A percentile compares a stretch with the other conserved stretches of the same genome.
Evolutionary conservation across 2,329 filamentous ascomycete species (phyloP).

Genomic region (Zelopaecilomyces penicillatus): DNA sequence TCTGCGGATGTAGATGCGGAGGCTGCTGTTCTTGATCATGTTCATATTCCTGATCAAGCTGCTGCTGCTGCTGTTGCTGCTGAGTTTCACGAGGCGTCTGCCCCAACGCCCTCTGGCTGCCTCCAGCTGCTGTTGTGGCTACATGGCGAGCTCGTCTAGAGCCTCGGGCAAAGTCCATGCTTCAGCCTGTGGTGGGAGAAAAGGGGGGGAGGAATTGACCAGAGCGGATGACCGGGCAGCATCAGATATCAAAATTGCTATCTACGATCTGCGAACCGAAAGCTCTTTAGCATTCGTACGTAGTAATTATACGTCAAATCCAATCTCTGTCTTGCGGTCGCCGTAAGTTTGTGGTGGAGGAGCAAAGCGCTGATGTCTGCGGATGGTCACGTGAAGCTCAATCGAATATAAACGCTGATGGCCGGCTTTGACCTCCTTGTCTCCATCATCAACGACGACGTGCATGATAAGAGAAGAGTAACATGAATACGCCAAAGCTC

Average conservation of each 20-base stretch:
- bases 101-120: slow-evolving; percentile 6
- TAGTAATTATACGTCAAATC: not conserved
- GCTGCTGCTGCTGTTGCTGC: slow-evolving; percentile 8
- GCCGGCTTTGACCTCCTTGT: too few relatives aligned
- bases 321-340: not conserved
- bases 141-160: slow-evolving; percentile 23
- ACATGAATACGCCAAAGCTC: too few relatives aligned
- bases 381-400: slow-evolving; percentile 2
- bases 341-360: too few relatives aligned
- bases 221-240: too few relatives aligned
- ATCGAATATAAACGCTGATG: not conserved
- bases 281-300: not conserved
- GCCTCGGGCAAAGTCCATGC: slow-evolving; percentile 23
- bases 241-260: too few relatives aligned
- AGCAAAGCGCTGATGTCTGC: too few relatives aligned
- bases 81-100: not conserved
- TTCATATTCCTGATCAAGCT: slow-evolving; percentile 8
- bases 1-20: not conserved
- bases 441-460: too few relatives aligned
- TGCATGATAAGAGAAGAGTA: too few relatives aligned
- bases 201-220: too few relatives aligned
- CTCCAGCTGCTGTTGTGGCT: slow-evolving; percentile 13
- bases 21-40: not conserved
- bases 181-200: not conserved
- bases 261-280: not conserved